Evolutionary conservation across 768 basidiomycete genomes (phyloP).

Genomic region (Aureoboletus auriporus): DNA sequence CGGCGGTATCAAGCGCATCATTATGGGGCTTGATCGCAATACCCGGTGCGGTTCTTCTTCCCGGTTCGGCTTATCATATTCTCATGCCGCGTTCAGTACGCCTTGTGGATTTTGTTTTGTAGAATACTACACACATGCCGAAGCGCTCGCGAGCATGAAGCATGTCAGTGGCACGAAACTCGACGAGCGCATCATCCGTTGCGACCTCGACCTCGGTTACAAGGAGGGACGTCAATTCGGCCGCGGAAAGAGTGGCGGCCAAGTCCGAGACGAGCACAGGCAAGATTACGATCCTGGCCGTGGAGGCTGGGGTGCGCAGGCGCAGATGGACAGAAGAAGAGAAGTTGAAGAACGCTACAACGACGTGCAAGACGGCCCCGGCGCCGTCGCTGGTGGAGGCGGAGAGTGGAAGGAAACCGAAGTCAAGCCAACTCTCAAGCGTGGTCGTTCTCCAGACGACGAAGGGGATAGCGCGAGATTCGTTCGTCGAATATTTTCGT

Average conservation of each 20-base stretch:
- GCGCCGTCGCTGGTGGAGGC: conserved; percentile 78
- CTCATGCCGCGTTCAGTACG: conserved; percentile 47
- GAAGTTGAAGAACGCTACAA: conserved; percentile 86
- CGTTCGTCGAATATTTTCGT: conserved; percentile 37
- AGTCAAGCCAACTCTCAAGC: conserved; percentile 48
- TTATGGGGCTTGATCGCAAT: conserved; percentile 92
- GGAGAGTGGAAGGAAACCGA: conserved; percentile 80
- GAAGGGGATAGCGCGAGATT: conserved; percentile 57
- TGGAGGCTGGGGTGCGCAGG: conserved; percentile 91
- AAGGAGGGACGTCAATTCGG: conserved; percentile 97
- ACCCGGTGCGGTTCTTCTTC: conserved; percentile 53
- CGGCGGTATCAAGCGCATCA: conserved; percentile 88
- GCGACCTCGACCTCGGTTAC: conserved; percentile 96
- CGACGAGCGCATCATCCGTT: conserved; percentile 97
- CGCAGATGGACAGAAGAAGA: conserved; percentile 72
- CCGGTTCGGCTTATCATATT: not conserved
- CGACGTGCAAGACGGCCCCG: conserved; percentile 75
- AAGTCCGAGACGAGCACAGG: conserved; percentile 93
- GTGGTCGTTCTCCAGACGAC: conserved; percentile 75
- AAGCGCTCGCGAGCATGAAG: conserved; percentile 88
- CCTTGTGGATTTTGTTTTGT: conserved; percentile 96
- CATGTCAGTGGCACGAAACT: conserved; percentile 98
- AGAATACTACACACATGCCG: conserved; percentile 91
- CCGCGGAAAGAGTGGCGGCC: conserved; percentile 94
- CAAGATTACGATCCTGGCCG: conserved; percentile 97